Base-by-base conservation (phyloP, 805 yeast genomes). In the Sugiyamaella chiloensis region DNA sequence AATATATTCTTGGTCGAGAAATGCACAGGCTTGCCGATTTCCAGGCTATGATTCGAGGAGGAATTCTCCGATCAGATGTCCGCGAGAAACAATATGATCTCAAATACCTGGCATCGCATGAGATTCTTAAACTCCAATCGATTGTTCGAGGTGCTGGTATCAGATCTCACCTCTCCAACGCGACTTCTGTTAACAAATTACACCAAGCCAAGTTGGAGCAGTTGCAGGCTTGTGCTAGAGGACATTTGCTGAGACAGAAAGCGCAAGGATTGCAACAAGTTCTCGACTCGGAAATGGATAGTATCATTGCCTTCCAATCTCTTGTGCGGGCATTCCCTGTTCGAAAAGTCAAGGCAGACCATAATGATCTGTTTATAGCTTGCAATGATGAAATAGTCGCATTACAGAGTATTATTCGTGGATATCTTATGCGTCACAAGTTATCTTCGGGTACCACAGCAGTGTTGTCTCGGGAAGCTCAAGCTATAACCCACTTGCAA, bases 11-110 rank as follows among this genome's bases (percentile, higher is more conserved):
- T 24, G 76, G 74, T 5, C 40, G 32, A 8, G 48, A 39, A 19
- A 19, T 29, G 5, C 36, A 30, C 8, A 26, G 23, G 4, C n/a
- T 74, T 2, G 51, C 57, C 11, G 54, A 60, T 26, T 52, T 79
- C 1, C 96, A 89, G 60, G 68, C 87, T 1, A 54, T 68, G 0
- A 51, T 76, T 1, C 72, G 86, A 52, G 90, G 85, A 5, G 59
- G 52, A 0, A 16, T 53, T 19, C 40, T 40, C 8, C 54, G 67
- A 19, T 36, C 42, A 7, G 21, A 44, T 16, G 27, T 53, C 20
- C 51, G 53, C 4, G 50, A 44, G 12, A 36, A 35, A 8, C 51
- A 44, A n/a, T 52, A 54, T 17, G 48, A 46, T 8, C 42, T 64
- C n/a, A 42, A 44, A 21, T 52, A 53, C 37, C 45, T 46, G 12